Conservation (phyloP, 169 alveolate genomes). For the Plasmodium vivax region DNA sequence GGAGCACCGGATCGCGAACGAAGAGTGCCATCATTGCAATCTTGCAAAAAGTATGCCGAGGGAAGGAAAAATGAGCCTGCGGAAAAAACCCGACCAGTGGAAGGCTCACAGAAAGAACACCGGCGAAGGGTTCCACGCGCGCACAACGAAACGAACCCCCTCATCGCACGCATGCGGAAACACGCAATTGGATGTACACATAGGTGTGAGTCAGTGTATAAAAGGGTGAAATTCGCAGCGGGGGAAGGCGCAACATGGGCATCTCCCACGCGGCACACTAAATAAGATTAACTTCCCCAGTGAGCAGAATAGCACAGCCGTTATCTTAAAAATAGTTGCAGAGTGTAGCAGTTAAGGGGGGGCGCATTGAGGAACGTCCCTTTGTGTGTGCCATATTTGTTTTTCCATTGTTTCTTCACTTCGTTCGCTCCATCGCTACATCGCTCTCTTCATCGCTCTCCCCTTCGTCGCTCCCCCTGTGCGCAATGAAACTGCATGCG, state of each 20-base stretch:
- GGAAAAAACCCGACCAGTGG: neutral
- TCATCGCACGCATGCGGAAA: neutral
- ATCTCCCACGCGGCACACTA: neutral
- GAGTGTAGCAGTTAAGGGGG: neutral
- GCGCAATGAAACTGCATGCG: slow-evolving; percentile 60
- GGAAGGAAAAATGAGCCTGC: neutral
- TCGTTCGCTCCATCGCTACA: neutral
- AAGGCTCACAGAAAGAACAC: neutral
- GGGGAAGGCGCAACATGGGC: neutral
- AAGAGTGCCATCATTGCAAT: neutral
- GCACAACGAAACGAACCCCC: neutral
- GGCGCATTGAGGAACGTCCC: neutral
- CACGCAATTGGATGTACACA: neutral
- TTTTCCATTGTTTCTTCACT: neutral
- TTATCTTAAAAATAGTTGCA: neutral
- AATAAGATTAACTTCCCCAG: neutral
- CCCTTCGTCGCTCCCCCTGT: neutral
- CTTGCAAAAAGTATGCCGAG: neutral
- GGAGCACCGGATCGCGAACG: neutral
- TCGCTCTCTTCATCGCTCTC: neutral
- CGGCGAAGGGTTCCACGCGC: neutral
- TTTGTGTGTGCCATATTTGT: neutral
- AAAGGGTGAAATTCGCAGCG: neutral
- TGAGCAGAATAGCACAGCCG: neutral
- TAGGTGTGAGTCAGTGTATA: neutral